Percentiles rank a stretch among this genome's conserved stretches.
Evolutionary conservation across 164 flowering plant genomes (phyloP).

Genomic region (Sextonia rubra): DNA sequence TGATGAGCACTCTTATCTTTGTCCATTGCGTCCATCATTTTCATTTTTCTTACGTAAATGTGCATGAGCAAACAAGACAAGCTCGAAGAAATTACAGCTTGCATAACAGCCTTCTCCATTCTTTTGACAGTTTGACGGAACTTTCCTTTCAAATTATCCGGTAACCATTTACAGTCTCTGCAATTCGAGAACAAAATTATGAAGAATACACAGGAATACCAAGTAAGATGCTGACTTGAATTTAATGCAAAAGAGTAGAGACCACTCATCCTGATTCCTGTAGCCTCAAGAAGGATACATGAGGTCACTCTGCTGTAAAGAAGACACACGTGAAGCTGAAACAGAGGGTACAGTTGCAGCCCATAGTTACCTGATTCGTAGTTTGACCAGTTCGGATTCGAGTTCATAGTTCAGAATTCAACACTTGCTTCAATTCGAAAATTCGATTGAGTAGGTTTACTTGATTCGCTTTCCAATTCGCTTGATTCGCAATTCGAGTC

Average conservation of each 20-base stretch:
- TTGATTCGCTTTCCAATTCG: too few relatives aligned
- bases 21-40: not conserved
- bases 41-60: not conserved
- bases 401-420: too few relatives aligned
- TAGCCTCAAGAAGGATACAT: not conserved
- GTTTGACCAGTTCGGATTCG: too few relatives aligned
- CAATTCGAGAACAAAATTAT: conserved; percentile 10
- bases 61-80: not conserved
- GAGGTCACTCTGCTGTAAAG: not conserved
- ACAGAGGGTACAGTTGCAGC: not conserved
- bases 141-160: conserved; percentile 52
- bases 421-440: too few relatives aligned
- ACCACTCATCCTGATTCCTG: too few relatives aligned
- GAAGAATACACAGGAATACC: not conserved
- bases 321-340: not conserved
- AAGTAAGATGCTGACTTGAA: too few relatives aligned
- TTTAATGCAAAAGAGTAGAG: not conserved
- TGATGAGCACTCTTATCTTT: not conserved
- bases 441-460: too few relatives aligned
- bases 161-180: conserved; percentile 72
- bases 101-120: conserved; percentile 59
- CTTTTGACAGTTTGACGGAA: conserved; percentile 37
- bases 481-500: too few relatives aligned
- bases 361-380: too few relatives aligned
- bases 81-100: conserved; percentile 53